Base-by-base conservation (phyloP, 345 rosid species). In the Eucalyptus caleyi region DNA sequence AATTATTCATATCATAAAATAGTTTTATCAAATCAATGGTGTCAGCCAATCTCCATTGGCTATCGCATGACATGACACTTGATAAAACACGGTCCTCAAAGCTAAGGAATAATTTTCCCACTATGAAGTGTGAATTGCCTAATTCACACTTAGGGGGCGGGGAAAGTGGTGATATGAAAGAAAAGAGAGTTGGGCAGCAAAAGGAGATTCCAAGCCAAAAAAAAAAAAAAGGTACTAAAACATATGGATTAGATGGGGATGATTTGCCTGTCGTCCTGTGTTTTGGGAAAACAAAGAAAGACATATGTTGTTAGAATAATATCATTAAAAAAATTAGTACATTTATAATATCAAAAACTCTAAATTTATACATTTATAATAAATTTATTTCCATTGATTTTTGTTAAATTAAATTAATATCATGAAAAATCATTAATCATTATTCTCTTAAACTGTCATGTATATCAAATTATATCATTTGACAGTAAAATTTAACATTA, bases 381-480 rank as follows among this genome's bases (percentile, higher is more conserved):
- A 56, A 56, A 56, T 56, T 56, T 56, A 56, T 0, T 0, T 56
- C 4, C 3, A 0, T 56, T 10, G 2, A 0, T 56, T 56, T 23
- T 26, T 5, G 6, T 23, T 9, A 23, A 56, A 56, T 56, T 56
- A 56, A 0, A 56, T 56, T 56, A 56, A 24, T 56, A 56, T 56
- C 5, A 56, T 24, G 2, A 56, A 24, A 56, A 56, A 24, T 0
- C 1, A 56, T 26, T 24, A 56, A 56, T 24, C 2, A 3, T 0
- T 5, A 56, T 2, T 21, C 26, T 8, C 5, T 7, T 24, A 0
- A 56, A 10, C 3, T 56, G 5, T 4, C 62, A 23, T 1, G 6
- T 23, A 0, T 24, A 56, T 56, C 14, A 0, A 56, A 24, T 2
- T 24, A 0, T 24, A 4, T 24, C 3, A 24, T 56, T 56, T 23